Evolutionary conservation across 1,139 yeast species (phyloP).

Genomic region (Barnettozyma hawaiiensis): DNA sequence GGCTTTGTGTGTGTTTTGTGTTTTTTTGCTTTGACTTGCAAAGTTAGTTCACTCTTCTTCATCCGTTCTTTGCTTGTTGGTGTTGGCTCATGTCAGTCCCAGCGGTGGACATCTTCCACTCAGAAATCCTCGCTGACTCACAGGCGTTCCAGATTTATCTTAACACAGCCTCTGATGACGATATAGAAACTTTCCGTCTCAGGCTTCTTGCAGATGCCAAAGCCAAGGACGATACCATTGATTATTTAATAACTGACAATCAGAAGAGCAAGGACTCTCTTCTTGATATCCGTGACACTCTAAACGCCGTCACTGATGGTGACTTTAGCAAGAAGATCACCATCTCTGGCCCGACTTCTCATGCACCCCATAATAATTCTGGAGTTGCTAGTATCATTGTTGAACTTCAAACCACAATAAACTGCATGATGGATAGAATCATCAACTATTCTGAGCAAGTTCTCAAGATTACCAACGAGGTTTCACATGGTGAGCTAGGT

Average conservation of each 20-base stretch:
- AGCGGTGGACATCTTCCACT: neutral
- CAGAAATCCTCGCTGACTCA: slow-evolving; percentile 3
- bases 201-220: slow-evolving; percentile 1
- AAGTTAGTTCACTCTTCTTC: too few relatives aligned
- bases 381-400: slow-evolving; percentile 59
- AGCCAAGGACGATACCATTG: slow-evolving; percentile 4
- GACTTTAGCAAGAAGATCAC: slow-evolving; percentile 69
- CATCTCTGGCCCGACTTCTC: neutral
- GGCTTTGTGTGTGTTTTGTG: too few relatives aligned
- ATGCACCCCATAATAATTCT: neutral
- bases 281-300: slow-evolving; percentile 75
- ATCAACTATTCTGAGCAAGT: slow-evolving; percentile 83
- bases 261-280: slow-evolving; percentile 54
- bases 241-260: neutral
- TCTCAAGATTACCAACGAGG: slow-evolving; percentile 84
- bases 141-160: slow-evolving; percentile 6
- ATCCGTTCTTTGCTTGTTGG: too few relatives aligned
- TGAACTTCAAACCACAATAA: slow-evolving; percentile 71
- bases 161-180: slow-evolving; percentile 3
- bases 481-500: slow-evolving; percentile 86
- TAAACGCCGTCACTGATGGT: slow-evolving; percentile 86
- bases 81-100: neutral
- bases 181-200: slow-evolving; percentile 5
- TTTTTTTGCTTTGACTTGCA: too few relatives aligned
- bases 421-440: slow-evolving; percentile 80